Evolutionary conservation across 2,329 filamentous ascomycete species (phyloP).

Genomic region (Amauroascus verrucosus): DNA sequence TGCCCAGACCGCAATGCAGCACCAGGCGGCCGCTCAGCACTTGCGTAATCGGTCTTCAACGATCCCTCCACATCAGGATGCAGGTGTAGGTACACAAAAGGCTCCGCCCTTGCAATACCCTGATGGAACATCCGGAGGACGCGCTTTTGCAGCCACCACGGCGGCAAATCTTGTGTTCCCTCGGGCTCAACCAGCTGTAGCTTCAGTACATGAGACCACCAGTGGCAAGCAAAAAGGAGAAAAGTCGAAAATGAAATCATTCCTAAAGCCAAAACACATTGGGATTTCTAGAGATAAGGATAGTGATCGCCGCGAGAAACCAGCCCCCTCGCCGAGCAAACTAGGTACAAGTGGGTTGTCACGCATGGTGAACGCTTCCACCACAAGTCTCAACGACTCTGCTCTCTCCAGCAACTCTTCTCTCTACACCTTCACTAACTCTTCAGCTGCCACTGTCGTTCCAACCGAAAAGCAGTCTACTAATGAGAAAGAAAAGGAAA

Average conservation of each 20-base stretch:
- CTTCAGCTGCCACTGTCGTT: constrained; percentile 51
- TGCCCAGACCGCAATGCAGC: constrained; percentile 56
- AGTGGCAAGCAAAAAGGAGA: constrained; percentile 44
- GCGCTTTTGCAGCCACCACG: constrained; percentile 47
- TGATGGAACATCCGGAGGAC: constrained; percentile 43
- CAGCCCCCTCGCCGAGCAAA: constrained; percentile 51
- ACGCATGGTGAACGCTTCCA: constrained; percentile 49
- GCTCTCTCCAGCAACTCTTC: constrained; percentile 45
- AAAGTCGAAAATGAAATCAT: constrained; percentile 58
- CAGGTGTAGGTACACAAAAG: constrained; percentile 22
- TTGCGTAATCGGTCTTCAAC: constrained; percentile 48
- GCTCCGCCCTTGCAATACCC: constrained; percentile 31
- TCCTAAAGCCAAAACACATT: constrained; percentile 57
- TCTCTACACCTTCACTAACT: constrained; percentile 52
- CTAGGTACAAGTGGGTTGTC: constrained; percentile 44
- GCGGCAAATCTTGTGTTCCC: constrained; percentile 55
- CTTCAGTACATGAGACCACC: constrained; percentile 10
- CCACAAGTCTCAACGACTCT: constrained; percentile 49
- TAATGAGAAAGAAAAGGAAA: constrained; percentile 28
- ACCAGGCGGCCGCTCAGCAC: constrained; percentile 31
- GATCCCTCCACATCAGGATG: constrained; percentile 34
- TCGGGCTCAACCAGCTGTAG: constrained; percentile 27
- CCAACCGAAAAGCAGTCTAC: constrained; percentile 36
- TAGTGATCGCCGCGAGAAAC: constrained; percentile 33
- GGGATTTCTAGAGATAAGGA: constrained; percentile 43